A percentile compares a stretch with the other conserved stretches of the same genome.
Evolutionary conservation across 257 asterid species (phyloP).

Genomic region (Nicotiana knightiana): DNA sequence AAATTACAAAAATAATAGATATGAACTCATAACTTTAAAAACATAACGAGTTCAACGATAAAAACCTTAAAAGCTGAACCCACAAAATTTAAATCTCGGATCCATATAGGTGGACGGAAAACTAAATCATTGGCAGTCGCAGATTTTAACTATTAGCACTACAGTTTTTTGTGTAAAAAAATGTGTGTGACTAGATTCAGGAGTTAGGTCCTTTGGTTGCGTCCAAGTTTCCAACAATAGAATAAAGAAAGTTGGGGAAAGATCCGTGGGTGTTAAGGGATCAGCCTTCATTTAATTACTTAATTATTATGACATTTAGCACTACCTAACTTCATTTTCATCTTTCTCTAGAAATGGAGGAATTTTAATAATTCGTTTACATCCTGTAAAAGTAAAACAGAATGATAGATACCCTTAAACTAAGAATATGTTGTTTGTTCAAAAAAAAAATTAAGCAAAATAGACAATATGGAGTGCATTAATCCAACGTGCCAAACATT

Average conservation of each 20-base stretch:
- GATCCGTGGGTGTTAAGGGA: neutral
- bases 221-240: neutral
- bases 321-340: neutral
- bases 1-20: no score
- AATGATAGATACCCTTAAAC: neutral
- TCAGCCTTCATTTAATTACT: neutral
- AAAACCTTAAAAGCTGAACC: no score
- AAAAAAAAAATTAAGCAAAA: neutral
- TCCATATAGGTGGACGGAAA: no score
- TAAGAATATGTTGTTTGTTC: neutral
- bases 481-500: slow-evolving; percentile 10
- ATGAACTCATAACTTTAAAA: no score
- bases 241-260: neutral
- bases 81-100: no score
- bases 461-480: slow-evolving; percentile 9
- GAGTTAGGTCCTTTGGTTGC: neutral
- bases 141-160: neutral
- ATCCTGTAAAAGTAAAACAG: neutral
- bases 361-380: neutral
- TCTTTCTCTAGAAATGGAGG: neutral
- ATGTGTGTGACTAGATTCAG: neutral
- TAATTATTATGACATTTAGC: neutral
- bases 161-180: neutral
- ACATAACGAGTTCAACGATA: no score
- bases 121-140: no score